phyloP scores from a whole-genome alignment of 306 rosid genomes.

The Vachellia pachyceras region DNA sequence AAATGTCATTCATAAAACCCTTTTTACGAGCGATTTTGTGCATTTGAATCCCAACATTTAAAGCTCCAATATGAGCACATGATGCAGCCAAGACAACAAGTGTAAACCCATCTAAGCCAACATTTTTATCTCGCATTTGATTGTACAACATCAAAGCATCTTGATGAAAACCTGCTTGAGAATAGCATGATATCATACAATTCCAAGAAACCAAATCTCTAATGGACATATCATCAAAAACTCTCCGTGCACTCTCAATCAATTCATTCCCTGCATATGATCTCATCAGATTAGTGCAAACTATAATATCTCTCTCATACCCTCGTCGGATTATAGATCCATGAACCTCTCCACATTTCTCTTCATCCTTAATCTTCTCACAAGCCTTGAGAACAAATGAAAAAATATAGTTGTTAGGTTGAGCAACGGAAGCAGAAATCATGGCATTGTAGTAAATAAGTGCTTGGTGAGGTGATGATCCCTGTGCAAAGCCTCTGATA shows the following conservation, averaged over 20 bases:
- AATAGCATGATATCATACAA: conserved; percentile 61
- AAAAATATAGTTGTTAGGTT: conserved; percentile 56
- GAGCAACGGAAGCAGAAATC: conserved; percentile 40
- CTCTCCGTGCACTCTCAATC: conserved; percentile 40
- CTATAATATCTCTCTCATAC: conserved; percentile 50
- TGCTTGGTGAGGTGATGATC: conserved; percentile 52
- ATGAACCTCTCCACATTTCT: conserved; percentile 62
- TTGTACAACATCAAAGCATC: conserved; percentile 51
- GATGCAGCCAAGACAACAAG: conserved; percentile 63
- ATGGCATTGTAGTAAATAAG: conserved; percentile 56
- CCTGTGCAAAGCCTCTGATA: conserved; percentile 59
- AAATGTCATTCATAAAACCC: conserved; percentile 46
- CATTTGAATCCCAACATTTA: conserved; percentile 51
- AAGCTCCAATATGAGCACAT: conserved; percentile 64
- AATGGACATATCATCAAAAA: conserved; percentile 55
- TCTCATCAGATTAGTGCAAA: conserved; percentile 54
- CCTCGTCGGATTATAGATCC: conserved; percentile 50
- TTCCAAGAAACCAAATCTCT: conserved; percentile 71
- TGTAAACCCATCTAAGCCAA: conserved; percentile 61
- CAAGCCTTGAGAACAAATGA: conserved; percentile 69
- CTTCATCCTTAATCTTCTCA: conserved; percentile 40
- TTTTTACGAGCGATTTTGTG: conserved; percentile 48
- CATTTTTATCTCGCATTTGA: conserved; percentile 49
- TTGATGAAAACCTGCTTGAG: conserved; percentile 56
- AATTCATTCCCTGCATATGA: conserved; percentile 41